Conservation (phyloP, 192 early-diverging fungal species). For the Pecoramyces ruminantium region DNA sequence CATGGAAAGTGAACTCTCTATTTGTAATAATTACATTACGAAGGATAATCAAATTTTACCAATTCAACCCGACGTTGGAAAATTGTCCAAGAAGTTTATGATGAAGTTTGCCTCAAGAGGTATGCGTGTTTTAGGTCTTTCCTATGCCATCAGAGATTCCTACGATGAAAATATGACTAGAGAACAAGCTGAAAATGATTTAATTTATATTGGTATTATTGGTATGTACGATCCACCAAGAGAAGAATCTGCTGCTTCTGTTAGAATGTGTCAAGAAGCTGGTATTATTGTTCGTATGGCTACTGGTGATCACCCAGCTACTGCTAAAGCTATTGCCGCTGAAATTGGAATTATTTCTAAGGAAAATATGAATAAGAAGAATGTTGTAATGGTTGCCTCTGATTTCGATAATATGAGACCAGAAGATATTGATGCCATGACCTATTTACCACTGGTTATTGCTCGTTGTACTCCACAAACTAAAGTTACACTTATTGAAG, state of each 20-base stretch:
- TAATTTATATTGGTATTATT: constrained; percentile 7
- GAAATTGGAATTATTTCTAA: constrained; percentile 5
- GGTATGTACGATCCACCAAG: constrained; percentile 11
- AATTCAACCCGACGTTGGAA: background rate
- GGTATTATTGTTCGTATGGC: constrained; percentile 8
- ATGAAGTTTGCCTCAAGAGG: background rate
- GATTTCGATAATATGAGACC: constrained; percentile 13
- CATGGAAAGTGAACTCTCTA: constrained; percentile 52
- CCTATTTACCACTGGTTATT: constrained; percentile 18
- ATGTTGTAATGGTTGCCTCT: constrained; percentile 1
- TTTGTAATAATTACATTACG: background rate
- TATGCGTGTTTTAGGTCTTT: constrained; percentile 50
- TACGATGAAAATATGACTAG: background rate
- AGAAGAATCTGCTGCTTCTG: background rate
- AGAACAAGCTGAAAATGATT: constrained; percentile 5
- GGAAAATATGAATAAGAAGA: constrained; percentile 4
- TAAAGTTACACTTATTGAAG: constrained; percentile 17
- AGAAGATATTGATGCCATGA: constrained; percentile 13
- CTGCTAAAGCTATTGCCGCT: constrained; percentile 9
- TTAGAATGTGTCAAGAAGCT: constrained; percentile 1
- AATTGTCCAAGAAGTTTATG: background rate
- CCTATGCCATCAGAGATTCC: constrained; percentile 32
- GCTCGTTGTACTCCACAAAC: constrained; percentile 22
- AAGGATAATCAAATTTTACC: background rate
- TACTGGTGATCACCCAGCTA: constrained; percentile 8